Base-by-base conservation (phyloP, 208 protist species). In the Trypanosoma avium region DNA sequence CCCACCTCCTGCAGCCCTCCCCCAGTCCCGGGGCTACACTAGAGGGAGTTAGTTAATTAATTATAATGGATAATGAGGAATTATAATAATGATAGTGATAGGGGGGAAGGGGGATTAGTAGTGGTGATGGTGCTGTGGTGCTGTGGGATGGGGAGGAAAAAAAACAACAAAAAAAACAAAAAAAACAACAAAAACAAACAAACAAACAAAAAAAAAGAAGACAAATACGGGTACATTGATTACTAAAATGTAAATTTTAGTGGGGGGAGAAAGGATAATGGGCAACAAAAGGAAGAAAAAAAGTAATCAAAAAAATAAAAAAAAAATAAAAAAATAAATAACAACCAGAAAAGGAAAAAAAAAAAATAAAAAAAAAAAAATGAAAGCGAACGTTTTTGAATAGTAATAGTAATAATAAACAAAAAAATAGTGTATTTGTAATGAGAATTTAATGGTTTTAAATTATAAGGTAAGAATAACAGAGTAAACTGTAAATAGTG, bases 321-420 rank as follows among this genome's bases (percentile, higher is more conserved):
- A 61, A 62, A 67, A 30, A 24, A 26, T 27, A 60, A 10, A 15
- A 32, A n/a, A 15, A 35, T 22, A 15, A 22, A 62, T 8, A n/a
- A 49, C n/a, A n/a, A n/a, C n/a, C n/a, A n/a, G n/a, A n/a, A n/a
- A n/a, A n/a, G n/a, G n/a, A n/a, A n/a, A n/a, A n/a, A n/a, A n/a
- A n/a, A n/a, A n/a, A n/a, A n/a, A n/a, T n/a, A n/a, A n/a, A n/a
- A n/a, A n/a, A n/a, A n/a, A n/a, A n/a, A n/a, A n/a, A n/a, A n/a
- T n/a, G n/a, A n/a, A n/a, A n/a, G n/a, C n/a, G n/a, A n/a, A n/a
- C n/a, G n/a, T n/a, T n/a, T n/a, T n/a, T n/a, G n/a, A n/a, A n/a
- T n/a, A n/a, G n/a, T n/a, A n/a, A n/a, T n/a, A n/a, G n/a, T n/a
- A n/a, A n/a, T n/a, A n/a, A n/a, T n/a, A n/a, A n/a, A n/a, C n/a